A percentile compares a stretch with the other conserved stretches of the same genome.
Evolutionary conservation across 23 red algal genomes (phyloP).

Genomic region (Gracilariopsis chorda): DNA sequence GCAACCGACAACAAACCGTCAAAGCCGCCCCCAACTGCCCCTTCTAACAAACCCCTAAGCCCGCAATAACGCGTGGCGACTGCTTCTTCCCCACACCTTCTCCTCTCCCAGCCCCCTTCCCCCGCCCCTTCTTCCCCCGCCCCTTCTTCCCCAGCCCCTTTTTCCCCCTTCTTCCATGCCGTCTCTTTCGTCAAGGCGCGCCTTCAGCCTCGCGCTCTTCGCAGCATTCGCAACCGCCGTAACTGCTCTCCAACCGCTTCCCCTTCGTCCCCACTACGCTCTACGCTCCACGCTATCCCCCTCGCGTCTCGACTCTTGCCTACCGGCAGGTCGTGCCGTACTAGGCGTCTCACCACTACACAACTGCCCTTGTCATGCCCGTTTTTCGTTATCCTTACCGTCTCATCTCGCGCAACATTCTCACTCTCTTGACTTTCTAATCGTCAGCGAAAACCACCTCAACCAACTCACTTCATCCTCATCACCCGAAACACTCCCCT

Average conservation of each 20-base stretch:
- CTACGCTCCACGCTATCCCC: not conserved
- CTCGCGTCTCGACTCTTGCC: not conserved
- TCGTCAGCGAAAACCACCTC: not conserved
- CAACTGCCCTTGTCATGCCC: not conserved
- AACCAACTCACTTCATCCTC: not conserved
- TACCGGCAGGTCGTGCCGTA: not conserved
- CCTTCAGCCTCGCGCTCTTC: not conserved
- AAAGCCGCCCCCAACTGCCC: too few species aligned
- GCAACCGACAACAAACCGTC: too few species aligned
- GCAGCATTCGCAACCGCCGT: not conserved
- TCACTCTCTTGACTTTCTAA: slow-evolving; percentile 4
- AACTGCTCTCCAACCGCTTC: not conserved
- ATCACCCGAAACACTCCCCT: not conserved
- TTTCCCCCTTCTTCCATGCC: too few species aligned
- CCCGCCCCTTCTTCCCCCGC: too few species aligned
- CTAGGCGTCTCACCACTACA: not conserved
- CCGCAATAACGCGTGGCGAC: too few species aligned
- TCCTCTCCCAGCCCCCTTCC: too few species aligned
- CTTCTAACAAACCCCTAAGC: too few species aligned
- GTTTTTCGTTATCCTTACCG: not conserved
- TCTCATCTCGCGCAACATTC: not conserved
- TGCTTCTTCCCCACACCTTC: too few species aligned
- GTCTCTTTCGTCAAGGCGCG: too few species aligned
- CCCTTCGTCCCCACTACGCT: not conserved
- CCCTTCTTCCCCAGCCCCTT: too few species aligned